phyloP scores from a whole-genome alignment of 2,329 filamentous ascomycete genomes.

The Davidsoniella virescens region DNA sequence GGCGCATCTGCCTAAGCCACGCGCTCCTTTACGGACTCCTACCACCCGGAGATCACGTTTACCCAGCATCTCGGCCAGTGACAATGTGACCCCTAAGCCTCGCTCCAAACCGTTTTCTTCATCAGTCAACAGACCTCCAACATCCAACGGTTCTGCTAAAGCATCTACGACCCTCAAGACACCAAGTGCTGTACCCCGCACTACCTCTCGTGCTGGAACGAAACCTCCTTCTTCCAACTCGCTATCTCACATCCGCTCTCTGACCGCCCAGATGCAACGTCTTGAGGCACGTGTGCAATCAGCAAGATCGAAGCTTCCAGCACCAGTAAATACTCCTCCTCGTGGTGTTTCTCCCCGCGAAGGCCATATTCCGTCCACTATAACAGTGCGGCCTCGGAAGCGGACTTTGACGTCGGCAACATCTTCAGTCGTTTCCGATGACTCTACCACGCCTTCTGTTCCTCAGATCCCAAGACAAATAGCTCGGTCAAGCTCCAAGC shows the following conservation, averaged over 20 bases:
- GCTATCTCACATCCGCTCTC: slow-evolving; percentile 77
- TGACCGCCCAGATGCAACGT: slow-evolving; percentile 94
- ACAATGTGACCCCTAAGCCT: slow-evolving; percentile 39
- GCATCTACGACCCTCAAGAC: slow-evolving; percentile 10
- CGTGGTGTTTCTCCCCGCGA: slow-evolving; percentile 54
- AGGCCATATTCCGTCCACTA: slow-evolving; percentile 33
- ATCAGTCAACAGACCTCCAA: slow-evolving; percentile 20
- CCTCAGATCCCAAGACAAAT: slow-evolving; percentile 20
- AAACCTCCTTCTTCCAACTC: slow-evolving; percentile 47
- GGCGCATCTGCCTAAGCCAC: slow-evolving; percentile 26
- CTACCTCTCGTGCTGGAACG: slow-evolving; percentile 29
- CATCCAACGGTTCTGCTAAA: slow-evolving; percentile 17
- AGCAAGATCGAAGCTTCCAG: slow-evolving; percentile 79
- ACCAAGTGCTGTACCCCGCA: slow-evolving; percentile 30
- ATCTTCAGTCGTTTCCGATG: slow-evolving; percentile 32
- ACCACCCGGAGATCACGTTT: slow-evolving; percentile 25
- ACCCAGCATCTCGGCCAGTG: slow-evolving; percentile 32
- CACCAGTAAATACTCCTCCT: slow-evolving; percentile 61
- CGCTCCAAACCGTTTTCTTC: slow-evolving; percentile 28
- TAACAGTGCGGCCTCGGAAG: slow-evolving; percentile 54
- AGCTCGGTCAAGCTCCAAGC: slow-evolving; percentile 24
- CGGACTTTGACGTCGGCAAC: slow-evolving; percentile 42
- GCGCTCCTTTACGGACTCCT: slow-evolving; percentile 23
- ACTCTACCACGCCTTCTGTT: slow-evolving; percentile 26
- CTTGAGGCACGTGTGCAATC: slow-evolving; percentile 87